Evolutionary conservation across 495 filamentous ascomycete genomes (phyloP).

Genomic region (Podospora anserina): DNA sequence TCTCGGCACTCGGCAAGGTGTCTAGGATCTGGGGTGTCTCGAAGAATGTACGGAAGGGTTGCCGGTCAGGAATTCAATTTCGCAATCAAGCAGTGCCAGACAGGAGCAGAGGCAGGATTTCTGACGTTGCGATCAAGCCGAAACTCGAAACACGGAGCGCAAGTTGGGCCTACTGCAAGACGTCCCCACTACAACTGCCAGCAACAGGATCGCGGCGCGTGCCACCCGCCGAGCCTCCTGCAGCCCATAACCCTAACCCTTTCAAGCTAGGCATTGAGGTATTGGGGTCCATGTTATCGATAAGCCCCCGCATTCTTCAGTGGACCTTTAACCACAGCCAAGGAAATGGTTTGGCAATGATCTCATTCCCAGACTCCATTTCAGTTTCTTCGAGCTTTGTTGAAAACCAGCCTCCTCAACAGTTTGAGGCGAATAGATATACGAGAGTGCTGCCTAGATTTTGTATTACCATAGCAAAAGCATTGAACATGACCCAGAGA

Average conservation of each 20-base stretch:
- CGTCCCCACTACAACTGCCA: not conserved
- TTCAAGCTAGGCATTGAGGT: not conserved
- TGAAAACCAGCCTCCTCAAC: not conserved
- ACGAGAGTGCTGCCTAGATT: too few relatives aligned
- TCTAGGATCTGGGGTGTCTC: not conserved
- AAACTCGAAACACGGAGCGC: not conserved
- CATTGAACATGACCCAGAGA: not conserved
- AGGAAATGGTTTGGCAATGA: not conserved
- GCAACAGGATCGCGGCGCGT: not conserved
- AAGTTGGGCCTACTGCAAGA: not conserved
- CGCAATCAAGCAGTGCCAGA: not conserved
- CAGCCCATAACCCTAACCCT: not conserved
- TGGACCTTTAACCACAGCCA: not conserved
- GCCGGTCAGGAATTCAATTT: not conserved
- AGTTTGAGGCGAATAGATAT: not conserved
- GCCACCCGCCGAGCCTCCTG: not conserved
- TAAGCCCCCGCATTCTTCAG: not conserved
- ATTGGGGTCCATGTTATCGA: not conserved
- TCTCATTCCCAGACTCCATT: not conserved
- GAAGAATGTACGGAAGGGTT: not conserved
- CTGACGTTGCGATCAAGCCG: not conserved
- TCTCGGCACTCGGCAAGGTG: constrained; percentile 7
- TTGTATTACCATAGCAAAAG: too few relatives aligned
- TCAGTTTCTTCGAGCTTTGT: not conserved
- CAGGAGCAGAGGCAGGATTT: not conserved